These are phyloP conservation scores for Barnettozyma vustinii DNA, from an alignment of 805 yeast species.

Conservation along the genomic window DNA sequence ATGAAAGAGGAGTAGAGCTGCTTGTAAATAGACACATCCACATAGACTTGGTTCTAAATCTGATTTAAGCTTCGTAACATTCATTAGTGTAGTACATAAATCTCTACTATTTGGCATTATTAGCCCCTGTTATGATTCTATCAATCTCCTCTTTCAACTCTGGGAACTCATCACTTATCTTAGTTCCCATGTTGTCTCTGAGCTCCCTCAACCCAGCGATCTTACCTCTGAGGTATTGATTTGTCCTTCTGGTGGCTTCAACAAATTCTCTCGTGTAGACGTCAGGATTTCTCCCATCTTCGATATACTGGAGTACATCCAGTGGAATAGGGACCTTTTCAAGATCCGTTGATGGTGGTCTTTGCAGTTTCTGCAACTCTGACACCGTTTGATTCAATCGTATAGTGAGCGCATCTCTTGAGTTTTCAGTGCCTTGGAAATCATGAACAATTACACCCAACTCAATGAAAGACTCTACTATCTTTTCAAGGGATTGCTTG, in stretches of 20 bases:
- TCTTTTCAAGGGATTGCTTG: conserved; percentile 36
- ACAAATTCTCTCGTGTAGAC: conserved; percentile 95
- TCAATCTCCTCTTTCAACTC: conserved; percentile 57
- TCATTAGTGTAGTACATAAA: background rate
- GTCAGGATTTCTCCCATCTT: conserved; percentile 95
- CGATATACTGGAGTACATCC: conserved; percentile 87
- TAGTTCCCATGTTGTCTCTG: conserved; percentile 59
- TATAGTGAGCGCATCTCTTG: conserved; percentile 48
- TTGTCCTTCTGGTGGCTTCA: conserved; percentile 85
- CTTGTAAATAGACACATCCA: conserved; percentile 4
- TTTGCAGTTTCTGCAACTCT: conserved; percentile 31
- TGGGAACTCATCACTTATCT: conserved; percentile 75
- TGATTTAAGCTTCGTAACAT: background rate
- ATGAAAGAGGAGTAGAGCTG: background rate
- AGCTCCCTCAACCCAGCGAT: conserved; percentile 62
- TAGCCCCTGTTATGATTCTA: conserved; percentile 45
- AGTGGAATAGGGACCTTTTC: conserved; percentile 54
- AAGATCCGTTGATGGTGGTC: conserved; percentile 29
- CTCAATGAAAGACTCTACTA: conserved; percentile 79
- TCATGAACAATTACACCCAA: conserved; percentile 91
- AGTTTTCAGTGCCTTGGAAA: conserved; percentile 81
- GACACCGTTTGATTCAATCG: conserved; percentile 37
- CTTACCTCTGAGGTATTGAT: conserved; percentile 84
- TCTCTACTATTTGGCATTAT: conserved; percentile 3
- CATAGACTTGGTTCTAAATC: background rate